These are phyloP conservation scores for Yarrowia sp. DNA, from an alignment of 805 yeast species.

Conservation along the genomic window DNA sequence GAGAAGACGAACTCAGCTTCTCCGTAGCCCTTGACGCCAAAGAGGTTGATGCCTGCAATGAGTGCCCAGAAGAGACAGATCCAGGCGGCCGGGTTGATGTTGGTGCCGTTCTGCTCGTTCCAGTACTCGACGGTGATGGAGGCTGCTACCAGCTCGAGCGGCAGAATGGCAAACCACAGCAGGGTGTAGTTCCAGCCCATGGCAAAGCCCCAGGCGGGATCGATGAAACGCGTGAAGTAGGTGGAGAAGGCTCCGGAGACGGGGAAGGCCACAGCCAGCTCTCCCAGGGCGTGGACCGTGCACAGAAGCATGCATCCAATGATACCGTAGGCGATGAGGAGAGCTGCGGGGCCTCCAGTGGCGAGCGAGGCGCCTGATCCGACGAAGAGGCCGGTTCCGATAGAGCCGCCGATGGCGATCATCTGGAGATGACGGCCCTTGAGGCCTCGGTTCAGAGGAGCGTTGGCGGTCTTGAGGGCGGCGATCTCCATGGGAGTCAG, in stretches of 20 bases:
- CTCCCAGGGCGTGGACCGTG: conserved; percentile 67
- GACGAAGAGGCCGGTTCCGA: conserved; percentile 71
- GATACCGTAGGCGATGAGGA: conserved; percentile 57
- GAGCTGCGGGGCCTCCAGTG: conserved; percentile 53
- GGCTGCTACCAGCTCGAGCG: conserved; percentile 61
- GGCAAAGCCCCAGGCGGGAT: conserved; percentile 63
- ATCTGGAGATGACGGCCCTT: conserved; percentile 46
- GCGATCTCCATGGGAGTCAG: conserved; percentile 40
- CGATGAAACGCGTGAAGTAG: conserved; percentile 57
- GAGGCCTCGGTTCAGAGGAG: conserved; percentile 53
- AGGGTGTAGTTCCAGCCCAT: conserved; percentile 67
- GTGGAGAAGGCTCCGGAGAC: conserved; percentile 57
- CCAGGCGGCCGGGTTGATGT: conserved; percentile 53
- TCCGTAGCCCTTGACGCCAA: conserved; percentile 56
- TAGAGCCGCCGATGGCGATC: conserved; percentile 82
- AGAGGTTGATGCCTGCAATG: conserved; percentile 47
- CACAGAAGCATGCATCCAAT: conserved; percentile 64
- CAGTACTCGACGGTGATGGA: conserved; percentile 55
- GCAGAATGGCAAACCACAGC: conserved; percentile 59
- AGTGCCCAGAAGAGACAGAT: conserved; percentile 52
- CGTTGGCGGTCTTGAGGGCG: conserved; percentile 46
- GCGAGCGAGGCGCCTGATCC: conserved; percentile 51
- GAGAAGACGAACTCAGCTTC: conserved; percentile 61
- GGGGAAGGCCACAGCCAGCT: conserved; percentile 62
- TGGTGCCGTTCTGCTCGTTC: conserved; percentile 53